Percentiles rank a stretch among this genome's conserved stretches.
Conservation (phyloP, 768 basidiomycete genomes). For the Rhizopogon vinicolor region DNA sequence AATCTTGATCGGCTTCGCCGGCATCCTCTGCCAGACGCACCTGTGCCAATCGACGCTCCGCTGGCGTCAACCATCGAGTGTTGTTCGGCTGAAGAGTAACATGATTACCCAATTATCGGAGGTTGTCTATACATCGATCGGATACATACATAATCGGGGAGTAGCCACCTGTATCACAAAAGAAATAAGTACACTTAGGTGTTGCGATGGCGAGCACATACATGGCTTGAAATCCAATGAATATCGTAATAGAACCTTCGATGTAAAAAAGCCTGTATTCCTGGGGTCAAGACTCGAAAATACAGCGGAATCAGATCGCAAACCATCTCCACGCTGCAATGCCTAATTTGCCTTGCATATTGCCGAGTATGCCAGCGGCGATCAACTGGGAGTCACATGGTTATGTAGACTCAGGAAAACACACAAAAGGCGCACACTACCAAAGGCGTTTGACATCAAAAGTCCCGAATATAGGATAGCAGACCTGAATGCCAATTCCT, state of each 20-base stretch:
- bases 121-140: too few species aligned
- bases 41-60: conserved; percentile 56
- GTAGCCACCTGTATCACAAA: conserved; percentile 39
- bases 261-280: conserved; percentile 62
- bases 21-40: conserved; percentile 64
- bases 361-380: conserved; percentile 65
- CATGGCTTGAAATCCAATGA: conserved; percentile 53
- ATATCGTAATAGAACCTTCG: conserved; percentile 62
- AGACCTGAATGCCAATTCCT: conserved; percentile 60
- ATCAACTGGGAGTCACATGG: conserved; percentile 40
- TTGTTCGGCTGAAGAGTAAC: conserved; percentile 44
- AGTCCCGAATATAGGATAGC: conserved; percentile 56
- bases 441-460: conserved; percentile 63
- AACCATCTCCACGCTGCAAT: conserved; percentile 69
- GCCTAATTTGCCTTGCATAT: conserved; percentile 63
- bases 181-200: not conserved
- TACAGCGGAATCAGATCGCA: not conserved
- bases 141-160: conserved; percentile 54
- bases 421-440: conserved; percentile 38
- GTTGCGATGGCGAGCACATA: conserved; percentile 13
- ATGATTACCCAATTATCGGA: not conserved
- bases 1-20: conserved; percentile 62
- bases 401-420: not conserved
- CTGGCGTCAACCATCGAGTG: conserved; percentile 50
- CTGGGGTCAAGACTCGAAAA: not conserved